These are phyloP conservation scores for Pseudoscleropodium purum DNA, from an alignment of 225 moss, liverwort and hornwort genomes.

Conservation along the genomic window DNA sequence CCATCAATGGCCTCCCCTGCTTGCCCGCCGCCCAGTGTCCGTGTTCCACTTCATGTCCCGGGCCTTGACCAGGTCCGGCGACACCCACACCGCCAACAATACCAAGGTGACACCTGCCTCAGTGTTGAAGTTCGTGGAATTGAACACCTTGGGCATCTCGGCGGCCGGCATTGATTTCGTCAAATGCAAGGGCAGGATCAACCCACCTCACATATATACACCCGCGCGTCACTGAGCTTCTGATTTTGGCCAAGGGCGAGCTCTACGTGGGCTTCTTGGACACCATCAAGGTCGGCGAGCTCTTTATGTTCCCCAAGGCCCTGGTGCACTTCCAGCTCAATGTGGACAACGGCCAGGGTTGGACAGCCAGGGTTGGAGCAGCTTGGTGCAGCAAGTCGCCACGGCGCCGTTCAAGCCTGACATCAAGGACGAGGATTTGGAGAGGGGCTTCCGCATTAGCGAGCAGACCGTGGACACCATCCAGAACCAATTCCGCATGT, in stretches of 20 bases:
- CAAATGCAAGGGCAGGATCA: not conserved
- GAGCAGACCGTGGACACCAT: too few species aligned
- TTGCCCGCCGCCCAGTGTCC: not conserved
- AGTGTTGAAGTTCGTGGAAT: not conserved
- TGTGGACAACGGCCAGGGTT: too few species aligned
- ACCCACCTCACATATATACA: not conserved
- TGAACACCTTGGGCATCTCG: not conserved
- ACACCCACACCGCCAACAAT: not conserved
- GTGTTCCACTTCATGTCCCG: not conserved
- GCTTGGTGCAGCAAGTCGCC: too few species aligned
- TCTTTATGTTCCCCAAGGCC: too few species aligned
- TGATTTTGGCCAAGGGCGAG: not conserved
- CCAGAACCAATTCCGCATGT: too few species aligned
- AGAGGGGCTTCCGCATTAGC: too few species aligned
- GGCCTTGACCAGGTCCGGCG: not conserved
- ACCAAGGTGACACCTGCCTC: not conserved
- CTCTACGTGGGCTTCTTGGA: not conserved
- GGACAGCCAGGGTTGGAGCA: too few species aligned
- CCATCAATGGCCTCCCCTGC: not conserved
- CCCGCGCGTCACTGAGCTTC: not conserved
- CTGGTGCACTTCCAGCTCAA: too few species aligned
- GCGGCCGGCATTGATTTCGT: not conserved
- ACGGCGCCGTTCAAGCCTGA: too few species aligned
- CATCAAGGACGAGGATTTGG: too few species aligned
- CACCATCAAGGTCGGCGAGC: not conserved